Base-by-base conservation (phyloP, 345 rosid species). In the Bruguiera gymnorhiza region DNA sequence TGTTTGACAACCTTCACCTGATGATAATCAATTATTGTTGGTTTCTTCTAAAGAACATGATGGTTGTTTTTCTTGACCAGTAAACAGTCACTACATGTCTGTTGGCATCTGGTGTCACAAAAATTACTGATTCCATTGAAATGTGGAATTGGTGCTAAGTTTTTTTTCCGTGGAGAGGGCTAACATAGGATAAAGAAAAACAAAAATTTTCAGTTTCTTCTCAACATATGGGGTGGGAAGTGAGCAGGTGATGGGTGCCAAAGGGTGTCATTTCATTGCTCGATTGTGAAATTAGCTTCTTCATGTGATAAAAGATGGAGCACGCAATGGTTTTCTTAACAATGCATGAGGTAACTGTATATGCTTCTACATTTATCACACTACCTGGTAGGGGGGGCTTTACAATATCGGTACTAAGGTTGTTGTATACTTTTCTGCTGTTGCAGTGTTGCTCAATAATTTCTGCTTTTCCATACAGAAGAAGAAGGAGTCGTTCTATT, bases 291-390 rank as follows among this genome's bases (percentile, higher is more conserved):
- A 67, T 87, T 89, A 83, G 84, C 96, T 88, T 88, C 98, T 81
- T 87, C 93, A 23, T 95, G 81, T 93, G 93, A 83, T 88, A 85
- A 91, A 86, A 78, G 96, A 80, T 87, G 99, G 99, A 85, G 97
- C 89, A 68, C 75, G 77, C 82, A 70, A 74, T 82, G 87, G 73
- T 87, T 74, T 83, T 81, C 94, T 84, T 86, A 80, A 82, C 93
- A 86, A 76, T 87, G 85, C 86, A 63, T 84, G 93, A 95, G 99
- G 99, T 92, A 92, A 92, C 87, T 89, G 87, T 84, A 81, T 76
- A 78, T 84, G 84, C 84, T 91, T 83, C 78, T 70, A 57, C 67
- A 75, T 79, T 70, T 68, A 58, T 53, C 70, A 75, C 70, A 69
- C 60, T 76, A 75, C 73, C 74, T 65, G 80, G 81, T 72, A 83